A percentile compares a stretch with the other conserved stretches of the same genome.
Conservation (phyloP, 2,329 filamentous ascomycete genomes). For the Sclerotinia borealis region DNA sequence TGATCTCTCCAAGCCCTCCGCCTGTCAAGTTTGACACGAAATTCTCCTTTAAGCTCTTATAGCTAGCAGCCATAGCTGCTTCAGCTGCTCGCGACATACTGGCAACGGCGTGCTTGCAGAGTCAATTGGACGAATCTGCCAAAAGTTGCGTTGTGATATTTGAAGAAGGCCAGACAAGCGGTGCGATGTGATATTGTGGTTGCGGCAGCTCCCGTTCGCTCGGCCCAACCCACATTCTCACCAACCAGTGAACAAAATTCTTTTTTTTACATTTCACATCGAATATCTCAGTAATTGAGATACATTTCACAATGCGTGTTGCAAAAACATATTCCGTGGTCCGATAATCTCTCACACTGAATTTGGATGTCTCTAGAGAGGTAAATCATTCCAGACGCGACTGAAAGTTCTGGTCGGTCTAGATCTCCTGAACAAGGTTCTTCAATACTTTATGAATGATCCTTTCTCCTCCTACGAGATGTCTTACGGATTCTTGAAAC, state of each 20-base stretch:
- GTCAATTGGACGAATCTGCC: not conserved
- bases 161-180: slow-evolving; percentile 2
- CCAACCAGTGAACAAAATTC: too few relatives aligned
- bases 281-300: not conserved
- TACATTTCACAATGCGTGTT: not conserved
- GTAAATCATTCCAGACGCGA: not conserved
- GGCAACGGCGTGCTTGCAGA: not conserved
- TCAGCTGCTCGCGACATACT: slow-evolving; percentile 29
- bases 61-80: slow-evolving; percentile 47
- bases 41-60: slow-evolving; percentile 90
- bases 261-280: not conserved
- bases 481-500: not conserved
- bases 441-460: not conserved
- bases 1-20: slow-evolving; percentile 78
- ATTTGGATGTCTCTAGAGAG: not conserved
- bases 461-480: not conserved
- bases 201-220: not conserved
- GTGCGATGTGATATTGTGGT: not conserved
- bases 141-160: not conserved
- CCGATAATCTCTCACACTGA: not conserved
- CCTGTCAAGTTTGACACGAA: slow-evolving; percentile 90
- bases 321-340: not conserved
- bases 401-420: not conserved
- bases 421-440: not conserved
- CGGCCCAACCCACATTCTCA: not conserved